Percentiles rank a stretch among this genome's conserved stretches.
phyloP scores from a whole-genome alignment of 1,284 basidiomycete genomes.

The Puccinia hordei region DNA sequence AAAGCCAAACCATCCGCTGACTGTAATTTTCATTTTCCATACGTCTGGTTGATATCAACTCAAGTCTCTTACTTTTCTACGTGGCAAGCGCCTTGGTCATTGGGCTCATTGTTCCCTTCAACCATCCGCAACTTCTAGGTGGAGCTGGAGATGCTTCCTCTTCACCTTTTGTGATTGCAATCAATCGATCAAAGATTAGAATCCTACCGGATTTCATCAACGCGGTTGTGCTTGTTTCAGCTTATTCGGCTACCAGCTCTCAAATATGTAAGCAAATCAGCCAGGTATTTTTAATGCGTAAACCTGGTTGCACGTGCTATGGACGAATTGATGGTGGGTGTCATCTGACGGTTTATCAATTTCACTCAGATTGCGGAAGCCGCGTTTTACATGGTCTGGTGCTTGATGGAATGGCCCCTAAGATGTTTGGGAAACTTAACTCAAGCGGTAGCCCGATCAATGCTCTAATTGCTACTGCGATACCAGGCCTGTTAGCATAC shows the following conservation, averaged over 20 bases:
- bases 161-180: conserved; percentile 58
- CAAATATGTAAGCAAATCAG: conserved; percentile 71
- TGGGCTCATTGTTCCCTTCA: conserved; percentile 54
- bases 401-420: conserved; percentile 73
- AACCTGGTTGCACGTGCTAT: not conserved
- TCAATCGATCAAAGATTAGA: conserved; percentile 59
- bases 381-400: conserved; percentile 69
- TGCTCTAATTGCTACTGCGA: conserved; percentile 69
- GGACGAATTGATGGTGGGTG: not conserved
- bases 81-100: conserved; percentile 54
- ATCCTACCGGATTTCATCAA: conserved; percentile 63
- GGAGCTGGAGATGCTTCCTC: conserved; percentile 52
- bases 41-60: conserved; percentile 59
- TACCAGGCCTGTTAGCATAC: conserved; percentile 72
- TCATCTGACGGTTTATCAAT: not conserved
- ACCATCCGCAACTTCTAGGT: conserved; percentile 53
- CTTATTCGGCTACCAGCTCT: conserved; percentile 80
- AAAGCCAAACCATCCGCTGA: not conserved
- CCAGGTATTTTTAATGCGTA: not conserved
- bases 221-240: conserved; percentile 68
- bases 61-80: conserved; percentile 55
- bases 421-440: conserved; percentile 70
- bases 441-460: conserved; percentile 74
- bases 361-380: conserved; percentile 51
- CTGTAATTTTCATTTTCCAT: conserved; percentile 56